Percentiles rank a stretch among this genome's conserved stretches.
Conservation (phyloP, 345 rosid genomes). For the Lumnitzera littorea region DNA sequence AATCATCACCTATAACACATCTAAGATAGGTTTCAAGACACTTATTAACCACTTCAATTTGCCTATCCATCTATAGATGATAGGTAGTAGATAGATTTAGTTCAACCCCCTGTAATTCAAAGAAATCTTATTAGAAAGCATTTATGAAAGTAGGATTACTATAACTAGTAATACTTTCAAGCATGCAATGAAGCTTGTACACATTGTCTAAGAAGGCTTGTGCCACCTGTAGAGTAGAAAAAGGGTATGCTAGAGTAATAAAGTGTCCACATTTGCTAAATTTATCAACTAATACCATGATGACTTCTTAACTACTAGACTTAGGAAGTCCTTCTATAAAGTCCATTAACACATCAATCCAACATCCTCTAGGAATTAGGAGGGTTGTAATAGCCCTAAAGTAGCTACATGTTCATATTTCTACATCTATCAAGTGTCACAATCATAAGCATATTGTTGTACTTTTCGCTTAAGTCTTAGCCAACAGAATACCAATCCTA, state of each 20-base stretch:
- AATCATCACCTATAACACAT: not conserved
- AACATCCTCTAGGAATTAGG: not conserved
- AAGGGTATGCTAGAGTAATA: not conserved
- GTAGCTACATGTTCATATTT: no score
- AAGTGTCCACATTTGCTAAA: not conserved
- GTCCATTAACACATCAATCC: not conserved
- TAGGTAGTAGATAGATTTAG: not conserved
- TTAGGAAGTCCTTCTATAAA: not conserved
- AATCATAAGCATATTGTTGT: not conserved
- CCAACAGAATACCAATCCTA: not conserved
- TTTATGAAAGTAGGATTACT: not conserved
- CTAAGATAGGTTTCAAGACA: constrained; percentile 9
- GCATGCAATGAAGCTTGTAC: not conserved
- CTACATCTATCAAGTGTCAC: not conserved
- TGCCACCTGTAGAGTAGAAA: not conserved
- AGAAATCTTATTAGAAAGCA: not conserved
- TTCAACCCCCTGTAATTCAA: not conserved
- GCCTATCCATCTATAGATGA: not conserved
- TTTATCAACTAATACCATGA: not conserved
- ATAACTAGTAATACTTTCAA: not conserved
- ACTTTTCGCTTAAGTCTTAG: not conserved
- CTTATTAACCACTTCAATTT: constrained; percentile 2
- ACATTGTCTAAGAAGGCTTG: not conserved
- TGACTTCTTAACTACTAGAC: not conserved
- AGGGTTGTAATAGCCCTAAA: not conserved